A percentile compares a stretch with the other conserved stretches of the same genome.
These are phyloP conservation scores for Solanum chacoense DNA, from an alignment of 305 asterid species.

Conservation along the genomic window DNA sequence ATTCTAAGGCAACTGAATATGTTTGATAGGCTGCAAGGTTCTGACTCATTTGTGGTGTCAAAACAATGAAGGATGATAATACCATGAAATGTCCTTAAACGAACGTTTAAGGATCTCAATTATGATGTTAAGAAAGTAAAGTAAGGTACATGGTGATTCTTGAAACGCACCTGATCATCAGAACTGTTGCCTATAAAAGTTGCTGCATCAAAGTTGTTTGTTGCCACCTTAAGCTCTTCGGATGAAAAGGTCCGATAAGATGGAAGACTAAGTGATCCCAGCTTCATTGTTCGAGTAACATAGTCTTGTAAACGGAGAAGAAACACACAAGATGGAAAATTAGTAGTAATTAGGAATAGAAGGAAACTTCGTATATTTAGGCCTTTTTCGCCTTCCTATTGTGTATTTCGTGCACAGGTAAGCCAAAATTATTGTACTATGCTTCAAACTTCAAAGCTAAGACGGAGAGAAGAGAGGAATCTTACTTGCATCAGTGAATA, in stretches of 20 bases:
- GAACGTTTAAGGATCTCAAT: neutral
- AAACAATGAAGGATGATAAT: neutral
- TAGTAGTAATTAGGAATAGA: neutral
- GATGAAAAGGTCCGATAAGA: slow-evolving; percentile 56
- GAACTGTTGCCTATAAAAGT: slow-evolving; percentile 49
- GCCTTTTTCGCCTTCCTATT: neutral
- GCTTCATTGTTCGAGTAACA: slow-evolving; percentile 63
- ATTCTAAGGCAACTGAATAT: neutral
- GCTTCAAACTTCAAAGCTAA: neutral
- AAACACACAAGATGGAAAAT: neutral
- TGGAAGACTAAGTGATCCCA: slow-evolving; percentile 64
- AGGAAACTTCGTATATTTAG: neutral
- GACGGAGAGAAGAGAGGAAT: neutral
- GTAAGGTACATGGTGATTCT: neutral
- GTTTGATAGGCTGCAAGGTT: neutral
- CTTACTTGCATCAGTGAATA: slow-evolving; percentile 82
- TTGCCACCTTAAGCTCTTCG: slow-evolving; percentile 79
- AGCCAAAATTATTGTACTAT: neutral
- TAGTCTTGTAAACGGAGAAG: slow-evolving; percentile 31
- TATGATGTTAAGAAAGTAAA: neutral
- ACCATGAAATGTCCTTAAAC: neutral
- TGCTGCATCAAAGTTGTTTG: slow-evolving; percentile 55
- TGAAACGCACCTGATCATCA: slow-evolving; percentile 47
- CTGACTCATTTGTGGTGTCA: neutral
- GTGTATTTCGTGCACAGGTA: neutral